Percentiles rank a stretch among this genome's conserved stretches.
Evolutionary conservation across 768 basidiomycete genomes (phyloP).

Genomic region (Mycena latifolia): DNA sequence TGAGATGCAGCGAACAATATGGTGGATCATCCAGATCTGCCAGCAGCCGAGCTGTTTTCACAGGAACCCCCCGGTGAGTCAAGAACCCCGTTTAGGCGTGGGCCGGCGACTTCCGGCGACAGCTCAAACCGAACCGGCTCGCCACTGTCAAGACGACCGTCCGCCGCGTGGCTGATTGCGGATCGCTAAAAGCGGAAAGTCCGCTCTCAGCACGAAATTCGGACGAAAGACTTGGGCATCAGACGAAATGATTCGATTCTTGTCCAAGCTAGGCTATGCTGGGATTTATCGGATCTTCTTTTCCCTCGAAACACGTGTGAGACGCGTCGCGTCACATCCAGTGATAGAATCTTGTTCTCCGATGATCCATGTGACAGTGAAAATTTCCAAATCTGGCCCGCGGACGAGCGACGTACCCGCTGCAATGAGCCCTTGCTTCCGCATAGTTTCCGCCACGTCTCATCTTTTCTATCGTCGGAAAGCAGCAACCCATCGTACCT

Average conservation of each 20-base stretch:
- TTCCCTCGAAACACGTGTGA: neutral
- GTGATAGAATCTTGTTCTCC: neutral
- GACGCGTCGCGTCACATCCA: slow-evolving; percentile 1
- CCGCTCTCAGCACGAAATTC: neutral
- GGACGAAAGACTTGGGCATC: neutral
- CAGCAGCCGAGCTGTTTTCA: no score
- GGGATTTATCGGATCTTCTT: no score
- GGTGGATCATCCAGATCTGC: neutral
- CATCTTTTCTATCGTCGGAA: no score
- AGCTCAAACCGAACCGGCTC: neutral
- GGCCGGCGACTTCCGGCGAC: neutral
- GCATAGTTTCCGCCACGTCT: no score
- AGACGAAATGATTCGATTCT: no score
- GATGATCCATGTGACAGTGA: neutral
- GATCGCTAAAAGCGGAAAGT: neutral
- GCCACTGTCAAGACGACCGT: slow-evolving; percentile 4
- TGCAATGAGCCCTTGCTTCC: no score
- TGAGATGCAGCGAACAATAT: neutral
- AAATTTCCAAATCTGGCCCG: no score
- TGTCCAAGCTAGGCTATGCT: no score
- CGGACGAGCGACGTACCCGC: no score
- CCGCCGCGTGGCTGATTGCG: neutral
- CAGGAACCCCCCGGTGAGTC: neutral
- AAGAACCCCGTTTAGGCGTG: neutral
- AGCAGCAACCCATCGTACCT: no score